Base-by-base conservation (phyloP, 345 rosid species). In the Aegle marmelos region DNA sequence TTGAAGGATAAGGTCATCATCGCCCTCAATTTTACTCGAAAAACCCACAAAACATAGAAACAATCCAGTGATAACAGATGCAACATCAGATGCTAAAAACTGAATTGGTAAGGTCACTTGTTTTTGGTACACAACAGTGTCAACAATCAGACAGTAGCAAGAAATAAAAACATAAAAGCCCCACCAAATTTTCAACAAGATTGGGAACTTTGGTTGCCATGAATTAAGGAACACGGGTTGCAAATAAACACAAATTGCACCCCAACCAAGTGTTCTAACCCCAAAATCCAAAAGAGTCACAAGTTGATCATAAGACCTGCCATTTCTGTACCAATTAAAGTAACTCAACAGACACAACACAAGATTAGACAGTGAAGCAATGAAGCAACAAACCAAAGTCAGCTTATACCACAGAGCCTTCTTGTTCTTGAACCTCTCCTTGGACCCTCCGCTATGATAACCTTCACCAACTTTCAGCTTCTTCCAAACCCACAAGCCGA, bases 111-210 rank as follows among this genome's bases (percentile, higher is more conserved):
- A 70, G 25, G 63, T 25, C 5, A 17, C n/a, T n/a, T 74, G 70
- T 6, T 54, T 71, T 25, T 19, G 58, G 68, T 45, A 33, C 41
- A 79, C 60, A 78, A 87, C 75, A 72, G 81, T 10, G 81, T 80
- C 93, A 75, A 87, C 54, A 27, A 78, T 82, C 31, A 88, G 80
- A 70, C 71, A 77, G 77, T 83, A 90, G 85, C 84, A 85, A 30
- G 90, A 88, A 80, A 87, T 67, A 63, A 79, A 76, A 1, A 79
- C 41, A 79, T 88, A 87, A 64, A 86, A 82, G 2, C 81, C 89
- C 88, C 86, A 90, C 91, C 89, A 88, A 76, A 87, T 45, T 82
- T 89, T 88, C 84, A 87, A 76, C 24, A 81, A 67, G 68, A 80
- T 28, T 1, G 86, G 83, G 60, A 87, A 84, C 83, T 34, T 83